These are phyloP conservation scores for Capsicum baccatum DNA, from an alignment of 257 asterid species.

Conservation along the genomic window DNA sequence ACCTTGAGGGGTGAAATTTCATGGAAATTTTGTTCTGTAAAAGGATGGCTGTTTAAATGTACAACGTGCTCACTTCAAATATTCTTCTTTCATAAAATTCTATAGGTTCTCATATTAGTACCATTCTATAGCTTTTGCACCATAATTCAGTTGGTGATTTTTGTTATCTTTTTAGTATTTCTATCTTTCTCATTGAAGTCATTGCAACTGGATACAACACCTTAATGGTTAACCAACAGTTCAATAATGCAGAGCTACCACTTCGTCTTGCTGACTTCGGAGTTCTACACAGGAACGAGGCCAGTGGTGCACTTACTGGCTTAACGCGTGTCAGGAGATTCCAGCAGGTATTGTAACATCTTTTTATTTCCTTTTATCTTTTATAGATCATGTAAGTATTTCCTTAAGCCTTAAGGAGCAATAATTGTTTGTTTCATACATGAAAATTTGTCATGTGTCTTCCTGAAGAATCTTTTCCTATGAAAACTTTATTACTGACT, in stretches of 20 bases:
- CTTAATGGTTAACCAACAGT: conserved; percentile 26
- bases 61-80: conserved; percentile 10
- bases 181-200: background rate
- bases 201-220: background rate
- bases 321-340: conserved; percentile 97
- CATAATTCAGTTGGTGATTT: background rate
- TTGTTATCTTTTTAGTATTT: conserved; percentile 11
- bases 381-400: background rate
- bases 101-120: background rate
- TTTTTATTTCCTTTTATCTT: background rate
- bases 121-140: background rate
- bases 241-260: conserved; percentile 75
- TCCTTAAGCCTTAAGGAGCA: background rate
- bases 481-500: background rate
- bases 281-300: conserved; percentile 94
- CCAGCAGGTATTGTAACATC: conserved; percentile 74
- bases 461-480: conserved; percentile 9
- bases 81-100: background rate
- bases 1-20: conserved; percentile 16
- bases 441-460: background rate
- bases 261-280: conserved; percentile 98
- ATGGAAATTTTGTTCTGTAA: background rate
- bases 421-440: background rate
- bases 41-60: background rate
- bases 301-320: conserved; percentile 99